Base-by-base conservation (phyloP, 257 asterid genomes). In the Fraxinus cuspidata region DNA sequence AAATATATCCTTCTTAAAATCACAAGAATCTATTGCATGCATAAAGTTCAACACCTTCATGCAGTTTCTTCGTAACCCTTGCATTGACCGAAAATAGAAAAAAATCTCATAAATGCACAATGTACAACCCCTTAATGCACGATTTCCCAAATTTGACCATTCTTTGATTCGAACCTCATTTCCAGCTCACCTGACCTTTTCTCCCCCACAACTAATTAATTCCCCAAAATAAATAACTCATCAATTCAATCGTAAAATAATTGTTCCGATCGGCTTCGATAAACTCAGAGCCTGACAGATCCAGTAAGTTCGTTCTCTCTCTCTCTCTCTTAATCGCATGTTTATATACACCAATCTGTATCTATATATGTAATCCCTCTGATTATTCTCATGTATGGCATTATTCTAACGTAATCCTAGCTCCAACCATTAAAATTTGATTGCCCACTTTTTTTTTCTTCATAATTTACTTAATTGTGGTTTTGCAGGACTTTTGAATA, bases 401-500 rank as follows among this genome's bases (percentile, higher is more conserved):
- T 29, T 29, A 23, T 74, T 65, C 58, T 21, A 60, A 79, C 73
- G 10, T 35, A 60, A 56, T 70, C 5, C 72, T 56, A 5, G 38
- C 66, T 63, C 44, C 65, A 42, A 53, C 76, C 47, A 73, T 32
- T 86, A 68, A 78, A 70, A 70, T 74, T 51, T 70, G 82, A 63
- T 29, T 71, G 60, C 71, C 28, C 44, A 64, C 21, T 16, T 49
- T 2, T 63, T 25, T 23, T 63, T 10, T 29, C 69, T 15, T 63
- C 66, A 21, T n/a, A 15, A 75, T 28, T 49, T 74, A 76, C 69
- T 75, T 25, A 32, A 3, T 35, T 66, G n/a, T 53, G 70, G 7
- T 37, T 25, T 64, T 51, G 19, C 6, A 79, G 83, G 85, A 79
- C 77, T 79, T 76, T 82, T 68, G 81, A 31, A 79, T 81, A 86